Evolutionary conservation across 257 asterid genomes (phyloP), one percentile per base, ranked within the genome.

Genomic region (Schizonepeta tenuifolia): DNA sequence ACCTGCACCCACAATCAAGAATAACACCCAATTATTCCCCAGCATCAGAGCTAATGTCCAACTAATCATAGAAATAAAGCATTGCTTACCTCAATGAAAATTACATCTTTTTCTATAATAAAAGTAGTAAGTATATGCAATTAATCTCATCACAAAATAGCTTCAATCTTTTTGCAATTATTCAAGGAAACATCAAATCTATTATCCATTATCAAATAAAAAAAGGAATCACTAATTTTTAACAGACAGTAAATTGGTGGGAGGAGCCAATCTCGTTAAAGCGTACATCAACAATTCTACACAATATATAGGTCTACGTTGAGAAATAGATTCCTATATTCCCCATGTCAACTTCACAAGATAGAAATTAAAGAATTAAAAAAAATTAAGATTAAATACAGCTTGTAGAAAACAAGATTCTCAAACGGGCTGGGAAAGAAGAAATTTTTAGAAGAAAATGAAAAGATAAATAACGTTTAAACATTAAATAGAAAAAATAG

Each of bases 1-100:
- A 13, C 35, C 22, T 31, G 83, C 81, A 78, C 17, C n/a, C 6
- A 50, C 67, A 75, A 72, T 46, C 62, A 71, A 53, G 65, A 40
- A 64, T 50, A 46, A 58, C 17, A 33, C 55, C 44, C 11, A 21
- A 70, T 8, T 10, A 46, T 14, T 33, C 46, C 3, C 31, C 33
- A 4, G 17, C 50, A 46, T 24, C 0, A 36, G 17, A 38, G 18
- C 58, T 9, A 38, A 61, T 61, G 31, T 26, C 21, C 31, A 58
- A 21, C 35, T 31, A 13, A 12, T 67, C 35, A 6, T 18, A 20
- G 15, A 22, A 36, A 24, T n/a, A 60, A 75, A 40, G 24, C 55
- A 57, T 17, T 1, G 11, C 49, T 36, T 35, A 8, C 55, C 61
- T 24, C 62, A 33, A 2, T 5, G 8, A 68, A 80, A 75, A 38